A percentile compares a stretch with the other conserved stretches of the same genome.
Evolutionary conservation across 805 yeast species (phyloP).

Genomic region (Candida gorgasii): DNA sequence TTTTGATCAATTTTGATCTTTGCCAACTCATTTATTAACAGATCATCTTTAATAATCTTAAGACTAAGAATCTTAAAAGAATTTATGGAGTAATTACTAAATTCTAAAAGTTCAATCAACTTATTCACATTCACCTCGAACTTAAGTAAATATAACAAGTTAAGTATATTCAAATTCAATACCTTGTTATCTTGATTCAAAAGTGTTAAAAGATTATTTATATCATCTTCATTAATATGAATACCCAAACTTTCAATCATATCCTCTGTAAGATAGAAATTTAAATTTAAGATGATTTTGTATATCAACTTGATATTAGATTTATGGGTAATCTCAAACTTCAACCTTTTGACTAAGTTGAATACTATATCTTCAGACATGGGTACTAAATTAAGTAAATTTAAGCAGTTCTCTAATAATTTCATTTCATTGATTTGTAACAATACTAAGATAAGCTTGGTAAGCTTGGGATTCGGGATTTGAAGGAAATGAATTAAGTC

Average conservation of each 20-base stretch:
- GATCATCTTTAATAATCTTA: conserved; percentile 11
- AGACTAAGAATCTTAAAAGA: conserved; percentile 15
- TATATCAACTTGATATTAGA: conserved; percentile 11
- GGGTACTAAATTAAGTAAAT: conserved; percentile 9
- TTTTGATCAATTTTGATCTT: conserved; percentile 17
- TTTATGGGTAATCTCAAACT: conserved; percentile 10
- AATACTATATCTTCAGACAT: conserved; percentile 2
- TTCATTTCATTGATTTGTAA: conserved; percentile 9
- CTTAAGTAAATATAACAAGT: conserved; percentile 13
- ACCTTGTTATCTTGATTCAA: conserved; percentile 13
- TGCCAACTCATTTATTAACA: conserved; percentile 10
- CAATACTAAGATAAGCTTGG: conserved; percentile 11
- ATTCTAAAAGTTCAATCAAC: conserved; percentile 14
- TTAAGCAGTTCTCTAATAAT: conserved; percentile 6
- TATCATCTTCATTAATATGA: neutral
- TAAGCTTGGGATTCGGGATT: neutral
- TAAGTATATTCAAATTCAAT: conserved; percentile 15
- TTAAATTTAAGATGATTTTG: conserved; percentile 15
- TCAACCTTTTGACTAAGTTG: conserved; percentile 11
- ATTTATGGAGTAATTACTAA: conserved; percentile 14
- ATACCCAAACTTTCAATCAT: conserved; percentile 1
- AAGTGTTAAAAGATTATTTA: conserved; percentile 7
- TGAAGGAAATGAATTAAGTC: conserved; percentile 7
- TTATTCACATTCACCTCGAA: conserved; percentile 12
- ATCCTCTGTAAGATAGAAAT: conserved; percentile 10